phyloP scores from a whole-genome alignment of 306 rosid species.

The Nissolia schottii region DNA sequence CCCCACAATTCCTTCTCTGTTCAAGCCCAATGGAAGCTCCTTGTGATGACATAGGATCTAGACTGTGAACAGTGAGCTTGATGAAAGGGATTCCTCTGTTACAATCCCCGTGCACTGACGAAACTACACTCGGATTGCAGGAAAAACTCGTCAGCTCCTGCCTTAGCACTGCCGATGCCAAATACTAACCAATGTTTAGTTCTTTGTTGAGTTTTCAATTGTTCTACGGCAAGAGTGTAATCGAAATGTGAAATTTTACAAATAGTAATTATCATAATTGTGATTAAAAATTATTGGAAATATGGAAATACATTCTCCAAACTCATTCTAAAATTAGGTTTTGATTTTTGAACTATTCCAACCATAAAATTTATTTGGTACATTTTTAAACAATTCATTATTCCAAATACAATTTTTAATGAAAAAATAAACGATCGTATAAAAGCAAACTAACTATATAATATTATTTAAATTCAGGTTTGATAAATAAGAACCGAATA shows the following conservation, averaged over 20 bases:
- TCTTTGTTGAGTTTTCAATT: not conserved
- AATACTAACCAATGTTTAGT: not conserved
- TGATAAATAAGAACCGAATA: not conserved
- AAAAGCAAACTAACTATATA: not conserved
- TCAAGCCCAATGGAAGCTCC: constrained; percentile 11
- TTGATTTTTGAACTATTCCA: not conserved
- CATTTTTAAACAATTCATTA: not conserved
- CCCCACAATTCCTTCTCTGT: constrained; percentile 40
- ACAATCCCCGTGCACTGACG: constrained; percentile 41
- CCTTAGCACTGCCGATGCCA: constrained; percentile 23
- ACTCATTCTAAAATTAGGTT: not conserved
- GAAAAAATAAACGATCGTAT: not conserved
- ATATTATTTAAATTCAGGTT: not conserved
- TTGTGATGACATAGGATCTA: constrained; percentile 51
- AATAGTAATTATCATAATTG: not conserved
- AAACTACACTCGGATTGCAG: constrained; percentile 56
- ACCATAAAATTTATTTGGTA: not conserved
- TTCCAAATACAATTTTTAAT: not conserved
- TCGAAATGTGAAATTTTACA: not conserved
- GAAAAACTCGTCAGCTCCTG: constrained; percentile 62
- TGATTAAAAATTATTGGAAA: not conserved
- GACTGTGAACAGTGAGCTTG: constrained; percentile 26
- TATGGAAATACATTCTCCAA: not conserved
- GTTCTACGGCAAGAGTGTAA: not conserved
- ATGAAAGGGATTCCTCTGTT: constrained; percentile 13